phyloP scores from a whole-genome alignment of 2,329 filamentous ascomycete genomes.

The Colletotrichum orbiculare region DNA sequence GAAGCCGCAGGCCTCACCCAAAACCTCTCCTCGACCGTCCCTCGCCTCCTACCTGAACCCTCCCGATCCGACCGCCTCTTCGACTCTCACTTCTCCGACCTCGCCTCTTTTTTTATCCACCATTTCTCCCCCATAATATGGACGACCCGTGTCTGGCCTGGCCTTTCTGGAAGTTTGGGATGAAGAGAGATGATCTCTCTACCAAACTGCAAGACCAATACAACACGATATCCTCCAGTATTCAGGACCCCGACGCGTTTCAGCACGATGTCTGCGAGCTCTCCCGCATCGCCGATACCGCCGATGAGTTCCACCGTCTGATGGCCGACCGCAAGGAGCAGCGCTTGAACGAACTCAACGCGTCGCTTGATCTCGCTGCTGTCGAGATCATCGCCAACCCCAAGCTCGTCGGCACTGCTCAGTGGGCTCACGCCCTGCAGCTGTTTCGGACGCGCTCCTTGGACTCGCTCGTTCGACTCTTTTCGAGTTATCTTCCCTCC shows the following conservation, averaged over 20 bases:
- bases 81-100: constrained; percentile 3
- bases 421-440: constrained; percentile 69
- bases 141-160: constrained; percentile 65
- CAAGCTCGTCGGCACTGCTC: constrained; percentile 66
- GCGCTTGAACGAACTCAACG: constrained; percentile 65
- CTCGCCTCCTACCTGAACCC: constrained; percentile 7
- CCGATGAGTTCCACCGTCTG: constrained; percentile 65
- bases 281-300: constrained; percentile 60
- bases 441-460: constrained; percentile 69
- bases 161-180: constrained; percentile 72
- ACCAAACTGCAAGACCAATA: constrained; percentile 69
- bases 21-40: not conserved
- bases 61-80: not conserved
- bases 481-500: constrained; percentile 67
- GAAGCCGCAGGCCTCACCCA: constrained; percentile 31
- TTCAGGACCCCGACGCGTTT: constrained; percentile 70
- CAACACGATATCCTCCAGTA: constrained; percentile 66
- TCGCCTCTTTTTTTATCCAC: constrained; percentile 4
- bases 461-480: constrained; percentile 70
- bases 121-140: constrained; percentile 51
- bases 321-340: constrained; percentile 65
- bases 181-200: constrained; percentile 69
- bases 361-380: constrained; percentile 67
- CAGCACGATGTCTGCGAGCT: constrained; percentile 71
- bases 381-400: constrained; percentile 71